Evolutionary conservation across 108 stramenopile species (phyloP).

Genomic region (Stephanodiscus triporus): DNA sequence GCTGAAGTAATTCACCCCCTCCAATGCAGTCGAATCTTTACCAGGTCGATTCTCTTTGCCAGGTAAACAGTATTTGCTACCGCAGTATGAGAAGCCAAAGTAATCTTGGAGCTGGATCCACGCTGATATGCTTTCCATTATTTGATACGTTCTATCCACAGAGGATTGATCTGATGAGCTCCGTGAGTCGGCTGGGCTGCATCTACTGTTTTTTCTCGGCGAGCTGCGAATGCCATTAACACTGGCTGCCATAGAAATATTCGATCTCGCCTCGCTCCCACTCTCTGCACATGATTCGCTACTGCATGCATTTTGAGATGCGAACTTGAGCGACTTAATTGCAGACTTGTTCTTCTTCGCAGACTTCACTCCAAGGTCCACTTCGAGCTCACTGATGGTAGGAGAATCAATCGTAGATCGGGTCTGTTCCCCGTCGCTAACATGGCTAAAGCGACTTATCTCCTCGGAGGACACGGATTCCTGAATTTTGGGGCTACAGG

Average conservation of each 20-base stretch:
- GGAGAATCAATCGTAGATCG: neutral
- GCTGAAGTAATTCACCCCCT: conserved; percentile 32
- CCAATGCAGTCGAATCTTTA: conserved; percentile 22
- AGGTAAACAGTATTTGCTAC: conserved; percentile 34
- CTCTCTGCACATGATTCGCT: neutral
- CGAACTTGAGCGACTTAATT: neutral
- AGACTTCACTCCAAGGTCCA: neutral
- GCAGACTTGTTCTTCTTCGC: neutral
- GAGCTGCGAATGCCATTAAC: neutral
- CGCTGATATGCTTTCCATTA: conserved; percentile 19
- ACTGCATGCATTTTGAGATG: neutral
- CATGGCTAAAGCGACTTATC: too few species aligned
- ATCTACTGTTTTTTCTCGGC: neutral
- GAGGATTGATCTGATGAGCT: conserved; percentile 13
- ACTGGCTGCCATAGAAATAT: neutral
- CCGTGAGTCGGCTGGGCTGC: neutral
- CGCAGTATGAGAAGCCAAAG: conserved; percentile 24
- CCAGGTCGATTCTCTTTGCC: conserved; percentile 39
- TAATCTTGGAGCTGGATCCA: conserved; percentile 16
- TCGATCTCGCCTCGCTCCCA: neutral
- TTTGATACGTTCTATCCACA: conserved; percentile 22
- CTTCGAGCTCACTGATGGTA: conserved; percentile 2
- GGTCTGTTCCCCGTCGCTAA: too few species aligned
- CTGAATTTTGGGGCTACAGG: too few species aligned
- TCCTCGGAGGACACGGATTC: too few species aligned